Evolutionary conservation across 2,329 filamentous ascomycete species (phyloP), one percentile per base, ranked within the genome.

Genomic region (Aspergillus sergii): DNA sequence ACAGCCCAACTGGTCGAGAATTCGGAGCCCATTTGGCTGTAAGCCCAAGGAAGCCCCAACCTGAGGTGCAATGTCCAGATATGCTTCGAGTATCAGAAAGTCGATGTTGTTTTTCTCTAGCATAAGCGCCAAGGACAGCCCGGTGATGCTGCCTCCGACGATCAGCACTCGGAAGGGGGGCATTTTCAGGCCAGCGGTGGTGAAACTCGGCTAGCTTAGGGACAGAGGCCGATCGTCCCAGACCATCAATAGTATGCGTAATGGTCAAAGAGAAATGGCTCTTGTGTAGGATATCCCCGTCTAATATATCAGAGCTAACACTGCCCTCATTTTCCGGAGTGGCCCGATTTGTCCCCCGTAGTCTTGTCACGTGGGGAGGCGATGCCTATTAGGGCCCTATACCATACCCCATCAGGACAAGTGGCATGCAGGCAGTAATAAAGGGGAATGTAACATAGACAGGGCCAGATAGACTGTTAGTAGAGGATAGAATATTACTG

Each of bases 31-130:
- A 45, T 68, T 63, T 2, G 70, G 63, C 10, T 60, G 32, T 2
- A 73, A 19, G 5, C 56, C 67, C 10, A 73, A 66, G 32, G 59
- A 62, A 0, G 70, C 71, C 1, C 71, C 71, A 1, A 64, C 63
- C n/a, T 65, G 59, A 10, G 71, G 68, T 8, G 68, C 68, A 12
- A 72, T 64, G 1, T 69, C 57, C 0, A 53, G 46, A 14, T 67
- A 64, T 14, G 61, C 57, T 55, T 73, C 71, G 6, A 72, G 59
- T 4, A 72, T 48, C 3, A 71, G 36, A 51, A 60, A 72, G 41
- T 70, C 67, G 46, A 73, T 66, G 57, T 59, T 56, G 21, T 45
- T 39, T 8, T 54, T 41, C 50, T 72, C 57, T 28, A 72, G 61
- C 45, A 59, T 59, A 14, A 64, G 59, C 7, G 71, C 69, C 28